These are phyloP conservation scores for Lasiodiplodia theobromae DNA, from an alignment of 2,329 filamentous ascomycete genomes.

Conservation along the genomic window DNA sequence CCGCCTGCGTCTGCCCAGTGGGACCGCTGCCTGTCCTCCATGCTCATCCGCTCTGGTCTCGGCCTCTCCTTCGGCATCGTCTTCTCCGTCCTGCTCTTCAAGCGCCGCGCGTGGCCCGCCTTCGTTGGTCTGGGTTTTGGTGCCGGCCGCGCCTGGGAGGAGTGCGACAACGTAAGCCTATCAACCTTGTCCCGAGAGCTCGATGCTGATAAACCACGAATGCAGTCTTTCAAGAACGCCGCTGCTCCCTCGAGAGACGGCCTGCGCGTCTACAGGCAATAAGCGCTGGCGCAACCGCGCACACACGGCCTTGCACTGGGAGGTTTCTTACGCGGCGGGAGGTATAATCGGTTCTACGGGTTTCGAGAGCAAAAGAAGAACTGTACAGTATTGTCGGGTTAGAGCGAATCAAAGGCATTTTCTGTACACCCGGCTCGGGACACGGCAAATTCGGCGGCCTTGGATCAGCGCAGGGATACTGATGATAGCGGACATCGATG, in stretches of 20 bases:
- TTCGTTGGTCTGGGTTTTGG: constrained; percentile 94
- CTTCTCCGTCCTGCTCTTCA: constrained; percentile 98
- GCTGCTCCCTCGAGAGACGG: constrained; percentile 57
- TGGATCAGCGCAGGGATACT: constrained; percentile 25
- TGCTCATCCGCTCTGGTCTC: constrained; percentile 95
- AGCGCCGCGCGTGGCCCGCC: constrained; percentile 97
- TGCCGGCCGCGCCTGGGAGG: constrained; percentile 95
- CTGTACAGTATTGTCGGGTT: constrained; percentile 29
- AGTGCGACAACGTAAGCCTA: constrained; percentile 78
- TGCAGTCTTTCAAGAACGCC: constrained; percentile 61
- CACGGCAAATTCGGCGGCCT: constrained; percentile 12
- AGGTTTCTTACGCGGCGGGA: not conserved
- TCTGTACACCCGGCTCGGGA: constrained; percentile 23
- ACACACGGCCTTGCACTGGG: not conserved
- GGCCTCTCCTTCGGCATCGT: constrained; percentile 97
- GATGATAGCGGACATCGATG: not conserved
- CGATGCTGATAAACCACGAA: constrained; percentile 9
- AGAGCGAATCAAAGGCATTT: constrained; percentile 27
- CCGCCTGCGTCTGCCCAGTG: constrained; percentile 66
- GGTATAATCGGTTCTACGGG: constrained; percentile 13
- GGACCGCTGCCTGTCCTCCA: constrained; percentile 97
- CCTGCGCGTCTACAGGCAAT: constrained; percentile 56
- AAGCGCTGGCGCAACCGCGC: constrained; percentile 25
- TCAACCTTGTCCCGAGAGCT: not conserved
- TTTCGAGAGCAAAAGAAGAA: not conserved